Conservation (phyloP, 495 filamentous ascomycete genomes). For the Hypoxylon trugodes region DNA sequence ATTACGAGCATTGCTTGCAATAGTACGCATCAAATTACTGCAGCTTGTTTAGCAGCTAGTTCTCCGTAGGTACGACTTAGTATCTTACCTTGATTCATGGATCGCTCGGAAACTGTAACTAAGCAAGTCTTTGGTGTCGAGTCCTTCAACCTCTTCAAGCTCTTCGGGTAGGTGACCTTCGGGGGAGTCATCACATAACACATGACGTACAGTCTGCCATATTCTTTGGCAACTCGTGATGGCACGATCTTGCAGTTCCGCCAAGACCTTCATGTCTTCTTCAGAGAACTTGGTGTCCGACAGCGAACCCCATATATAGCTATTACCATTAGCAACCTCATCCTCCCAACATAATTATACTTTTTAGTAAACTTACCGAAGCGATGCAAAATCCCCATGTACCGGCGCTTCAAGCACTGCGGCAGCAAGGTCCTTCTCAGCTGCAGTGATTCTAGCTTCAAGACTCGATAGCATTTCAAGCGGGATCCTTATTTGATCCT, state of each 20-base stretch:
- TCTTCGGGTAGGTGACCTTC: conserved; percentile 85
- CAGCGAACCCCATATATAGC: conserved; percentile 56
- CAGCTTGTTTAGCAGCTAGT: conserved; percentile 31
- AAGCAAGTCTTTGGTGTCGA: conserved; percentile 83
- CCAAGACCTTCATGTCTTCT: conserved; percentile 50
- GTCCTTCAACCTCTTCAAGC: conserved; percentile 69
- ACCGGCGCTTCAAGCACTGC: conserved; percentile 71
- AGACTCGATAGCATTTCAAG: conserved; percentile 57
- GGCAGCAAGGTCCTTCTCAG: conserved; percentile 64
- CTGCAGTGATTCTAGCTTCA: conserved; percentile 64
- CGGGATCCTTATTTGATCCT: conserved; percentile 51
- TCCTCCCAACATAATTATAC: not conserved
- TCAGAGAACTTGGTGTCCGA: conserved; percentile 42
- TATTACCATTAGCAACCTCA: conserved; percentile 34
- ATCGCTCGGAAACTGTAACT: conserved; percentile 94
- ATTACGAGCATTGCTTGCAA: conserved; percentile 56
- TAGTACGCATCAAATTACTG: conserved; percentile 65
- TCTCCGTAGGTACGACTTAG: not conserved
- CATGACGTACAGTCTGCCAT: conserved; percentile 76
- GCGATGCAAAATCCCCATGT: conserved; percentile 72
- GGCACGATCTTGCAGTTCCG: conserved; percentile 62
- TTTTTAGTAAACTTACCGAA: conserved; percentile 57
- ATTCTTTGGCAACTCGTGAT: conserved; percentile 65
- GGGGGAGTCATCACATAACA: conserved; percentile 90
- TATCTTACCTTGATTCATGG: conserved; percentile 82